A percentile compares a stretch with the other conserved stretches of the same genome.
Evolutionary conservation across 2,329 filamentous ascomycete genomes (phyloP).

Genomic region (Madurella mycetomatis): DNA sequence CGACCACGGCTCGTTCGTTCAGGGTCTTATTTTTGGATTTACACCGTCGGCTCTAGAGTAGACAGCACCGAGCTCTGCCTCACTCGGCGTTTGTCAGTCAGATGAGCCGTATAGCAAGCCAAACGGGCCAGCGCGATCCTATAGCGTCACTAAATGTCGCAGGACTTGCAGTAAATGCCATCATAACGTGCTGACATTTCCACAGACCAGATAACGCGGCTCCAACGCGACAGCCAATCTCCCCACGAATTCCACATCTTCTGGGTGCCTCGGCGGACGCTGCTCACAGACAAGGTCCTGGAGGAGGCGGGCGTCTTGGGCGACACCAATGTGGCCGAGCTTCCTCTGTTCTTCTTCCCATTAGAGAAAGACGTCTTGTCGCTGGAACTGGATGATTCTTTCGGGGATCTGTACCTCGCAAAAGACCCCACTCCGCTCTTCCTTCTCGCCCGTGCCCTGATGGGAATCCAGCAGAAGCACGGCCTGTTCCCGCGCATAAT

Average conservation of each 20-base stretch:
- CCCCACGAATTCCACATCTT: constrained; percentile 97
- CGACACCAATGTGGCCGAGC: constrained; percentile 82
- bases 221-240: constrained; percentile 81
- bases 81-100: constrained; percentile 12
- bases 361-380: constrained; percentile 89
- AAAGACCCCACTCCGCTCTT: constrained; percentile 92
- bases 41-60: constrained; percentile 5
- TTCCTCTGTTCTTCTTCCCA: constrained; percentile 85
- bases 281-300: constrained; percentile 84
- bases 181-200: constrained; percentile 56
- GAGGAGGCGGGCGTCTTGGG: constrained; percentile 92
- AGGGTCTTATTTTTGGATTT: not conserved
- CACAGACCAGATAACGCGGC: constrained; percentile 82
- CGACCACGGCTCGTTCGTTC: constrained; percentile 5
- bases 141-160: constrained; percentile 16
- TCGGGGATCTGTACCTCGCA: constrained; percentile 79
- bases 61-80: constrained; percentile 30
- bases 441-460: constrained; percentile 82
- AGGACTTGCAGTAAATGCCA: constrained; percentile 40
- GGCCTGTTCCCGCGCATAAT: constrained; percentile 92
- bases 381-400: constrained; percentile 81
- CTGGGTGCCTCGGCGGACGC: constrained; percentile 88
- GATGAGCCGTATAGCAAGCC: constrained; percentile 15
- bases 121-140: constrained; percentile 20
- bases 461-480: constrained; percentile 87